These are phyloP conservation scores for Linnemannia zychae DNA, from an alignment of 192 early-diverging fungal genomes.

Conservation along the genomic window DNA sequence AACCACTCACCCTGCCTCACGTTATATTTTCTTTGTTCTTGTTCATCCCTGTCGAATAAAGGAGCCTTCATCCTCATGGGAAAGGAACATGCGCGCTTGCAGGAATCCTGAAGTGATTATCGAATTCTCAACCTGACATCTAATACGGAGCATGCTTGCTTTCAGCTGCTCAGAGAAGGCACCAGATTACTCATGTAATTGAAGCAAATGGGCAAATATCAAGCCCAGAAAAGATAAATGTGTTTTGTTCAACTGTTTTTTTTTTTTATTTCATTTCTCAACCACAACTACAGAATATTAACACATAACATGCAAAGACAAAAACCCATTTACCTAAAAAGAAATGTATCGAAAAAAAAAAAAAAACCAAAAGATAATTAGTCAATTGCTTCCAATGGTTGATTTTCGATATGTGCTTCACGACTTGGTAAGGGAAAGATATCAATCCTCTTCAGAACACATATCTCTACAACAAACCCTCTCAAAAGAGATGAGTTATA, in stretches of 20 bases:
- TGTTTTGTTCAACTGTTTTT: too few relatives aligned
- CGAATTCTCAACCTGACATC: too few relatives aligned
- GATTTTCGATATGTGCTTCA: background rate
- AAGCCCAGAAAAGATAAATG: too few relatives aligned
- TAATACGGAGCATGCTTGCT: too few relatives aligned
- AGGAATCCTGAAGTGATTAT: too few relatives aligned
- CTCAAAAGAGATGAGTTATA: background rate
- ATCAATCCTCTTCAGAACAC: slow-evolving; percentile 12
- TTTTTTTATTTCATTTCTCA: background rate
- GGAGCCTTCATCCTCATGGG: too few relatives aligned
- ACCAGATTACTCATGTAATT: too few relatives aligned
- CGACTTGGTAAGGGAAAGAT: background rate
- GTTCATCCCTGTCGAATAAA: background rate
- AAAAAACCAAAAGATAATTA: background rate
- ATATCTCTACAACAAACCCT: background rate
- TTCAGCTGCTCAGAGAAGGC: too few relatives aligned
- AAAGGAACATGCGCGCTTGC: too few relatives aligned
- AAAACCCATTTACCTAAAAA: background rate
- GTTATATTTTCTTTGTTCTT: background rate
- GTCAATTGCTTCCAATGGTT: background rate
- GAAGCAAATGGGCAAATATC: too few relatives aligned
- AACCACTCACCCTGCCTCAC: background rate
- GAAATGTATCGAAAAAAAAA: background rate
- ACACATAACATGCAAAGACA: background rate
- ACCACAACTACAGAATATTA: background rate